A percentile compares a stretch with the other conserved stretches of the same genome.
Evolutionary conservation across 371 early-diverging fungal species (phyloP).

Genomic region (Mucor sp.): DNA sequence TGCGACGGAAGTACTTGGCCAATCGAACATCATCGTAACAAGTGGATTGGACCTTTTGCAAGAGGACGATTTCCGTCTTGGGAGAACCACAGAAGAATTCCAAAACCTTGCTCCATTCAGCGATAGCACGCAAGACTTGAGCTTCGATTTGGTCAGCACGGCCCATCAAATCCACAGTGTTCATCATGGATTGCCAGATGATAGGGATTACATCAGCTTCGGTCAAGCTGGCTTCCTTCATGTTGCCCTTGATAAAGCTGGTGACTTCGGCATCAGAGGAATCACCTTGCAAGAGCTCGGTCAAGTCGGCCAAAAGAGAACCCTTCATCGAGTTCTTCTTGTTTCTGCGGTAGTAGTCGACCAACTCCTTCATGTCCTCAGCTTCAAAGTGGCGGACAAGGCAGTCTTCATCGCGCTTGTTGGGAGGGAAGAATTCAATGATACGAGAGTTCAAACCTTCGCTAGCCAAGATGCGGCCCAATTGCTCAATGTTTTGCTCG

Average conservation of each 20-base stretch:
- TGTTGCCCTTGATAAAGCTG: slow-evolving; percentile 64
- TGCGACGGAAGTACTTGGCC: slow-evolving; percentile 82
- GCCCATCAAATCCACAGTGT: slow-evolving; percentile 73
- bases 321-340: slow-evolving; percentile 72
- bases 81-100: slow-evolving; percentile 76
- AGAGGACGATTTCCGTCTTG: slow-evolving; percentile 82
- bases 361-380: slow-evolving; percentile 86
- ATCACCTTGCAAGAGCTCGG: slow-evolving; percentile 62
- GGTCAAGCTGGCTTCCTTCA: slow-evolving; percentile 73
- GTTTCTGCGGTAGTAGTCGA: slow-evolving; percentile 76
- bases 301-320: slow-evolving; percentile 59
- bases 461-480: slow-evolving; percentile 68
- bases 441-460: slow-evolving; percentile 76
- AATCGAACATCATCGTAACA: slow-evolving; percentile 90
- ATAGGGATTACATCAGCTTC: slow-evolving; percentile 78
- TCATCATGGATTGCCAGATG: slow-evolving; percentile 82
- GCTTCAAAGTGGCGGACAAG: slow-evolving; percentile 91
- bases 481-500: slow-evolving; percentile 77
- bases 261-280: slow-evolving; percentile 59
- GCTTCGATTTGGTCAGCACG: slow-evolving; percentile 85
- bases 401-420: slow-evolving; percentile 87
- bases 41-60: slow-evolving; percentile 81
- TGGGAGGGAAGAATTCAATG: slow-evolving; percentile 89
- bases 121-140: slow-evolving; percentile 68
- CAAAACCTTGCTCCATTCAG: slow-evolving; percentile 70